These are phyloP conservation scores for Ceratocystis alfenasii DNA, from an alignment of 2,329 filamentous ascomycete species.

Conservation along the genomic window DNA sequence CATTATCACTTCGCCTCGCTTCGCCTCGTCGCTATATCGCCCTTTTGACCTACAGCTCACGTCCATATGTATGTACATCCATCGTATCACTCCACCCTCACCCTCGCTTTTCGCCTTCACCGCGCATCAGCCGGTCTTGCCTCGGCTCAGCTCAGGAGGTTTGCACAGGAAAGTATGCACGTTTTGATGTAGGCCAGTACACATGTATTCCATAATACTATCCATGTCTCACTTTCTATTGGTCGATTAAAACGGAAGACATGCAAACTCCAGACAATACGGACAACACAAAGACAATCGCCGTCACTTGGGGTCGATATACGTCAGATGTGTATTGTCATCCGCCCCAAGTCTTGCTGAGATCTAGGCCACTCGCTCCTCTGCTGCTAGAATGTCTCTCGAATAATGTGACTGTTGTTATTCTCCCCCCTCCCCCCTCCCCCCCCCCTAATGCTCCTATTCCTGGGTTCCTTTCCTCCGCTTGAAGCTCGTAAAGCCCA, in stretches of 20 bases:
- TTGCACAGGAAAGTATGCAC: background rate
- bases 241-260: background rate
- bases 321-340: background rate
- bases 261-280: background rate
- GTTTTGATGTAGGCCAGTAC: background rate
- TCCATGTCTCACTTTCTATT: background rate
- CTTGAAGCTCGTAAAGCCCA: too few species aligned
- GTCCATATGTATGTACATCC: background rate
- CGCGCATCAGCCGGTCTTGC: slow-evolving; percentile 3
- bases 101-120: background rate
- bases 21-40: background rate
- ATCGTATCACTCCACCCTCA: too few species aligned
- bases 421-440: background rate
- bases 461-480: too few species aligned
- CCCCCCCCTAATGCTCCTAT: background rate
- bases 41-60: background rate
- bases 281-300: background rate
- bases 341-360: too few species aligned
- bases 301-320: background rate
- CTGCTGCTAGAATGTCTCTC: background rate
- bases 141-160: slow-evolving; percentile 4
- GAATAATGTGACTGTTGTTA: background rate
- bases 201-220: background rate
- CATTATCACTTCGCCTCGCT: background rate
- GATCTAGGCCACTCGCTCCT: too few species aligned